Percentiles rank a stretch among this genome's conserved stretches.
These are phyloP conservation scores for Moricandia moricandioides DNA, from an alignment of 345 rosid genomes.

Conservation along the genomic window DNA sequence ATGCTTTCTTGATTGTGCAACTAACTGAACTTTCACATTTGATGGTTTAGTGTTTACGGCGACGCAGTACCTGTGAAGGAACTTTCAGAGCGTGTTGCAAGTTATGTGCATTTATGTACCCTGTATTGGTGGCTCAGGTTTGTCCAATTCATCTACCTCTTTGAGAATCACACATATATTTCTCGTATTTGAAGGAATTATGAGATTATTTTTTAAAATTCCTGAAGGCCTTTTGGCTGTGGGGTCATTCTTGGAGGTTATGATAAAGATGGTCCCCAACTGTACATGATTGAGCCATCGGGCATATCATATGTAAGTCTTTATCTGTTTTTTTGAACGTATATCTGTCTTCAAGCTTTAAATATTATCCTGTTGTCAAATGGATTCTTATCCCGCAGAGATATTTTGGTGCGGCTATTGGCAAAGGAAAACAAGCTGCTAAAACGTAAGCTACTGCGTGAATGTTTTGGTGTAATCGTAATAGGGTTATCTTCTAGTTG, in stretches of 20 bases:
- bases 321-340: too few species aligned
- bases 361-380: neutral
- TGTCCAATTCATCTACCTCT: too few species aligned
- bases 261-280: conserved; percentile 95
- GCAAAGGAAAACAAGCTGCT: conserved; percentile 98
- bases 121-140: conserved; percentile 97
- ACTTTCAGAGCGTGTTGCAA: conserved; percentile 43
- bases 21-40: neutral
- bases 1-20: neutral
- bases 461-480: neutral
- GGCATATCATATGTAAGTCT: conserved; percentile 93
- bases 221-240: conserved; percentile 69
- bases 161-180: too few species aligned
- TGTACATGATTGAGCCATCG: conserved; percentile 96
- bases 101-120: conserved; percentile 93
- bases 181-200: too few species aligned
- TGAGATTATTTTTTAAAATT: too few species aligned
- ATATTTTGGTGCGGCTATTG: conserved; percentile 95
- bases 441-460: conserved; percentile 70
- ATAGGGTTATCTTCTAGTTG: neutral
- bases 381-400: conserved; percentile 45
- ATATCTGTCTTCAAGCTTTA: neutral
- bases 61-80: conserved; percentile 77
- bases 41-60: conserved; percentile 70
- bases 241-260: conserved; percentile 97